Evolutionary conservation across 768 basidiomycete species (phyloP).

Genomic region (Fomitopsis serialis): DNA sequence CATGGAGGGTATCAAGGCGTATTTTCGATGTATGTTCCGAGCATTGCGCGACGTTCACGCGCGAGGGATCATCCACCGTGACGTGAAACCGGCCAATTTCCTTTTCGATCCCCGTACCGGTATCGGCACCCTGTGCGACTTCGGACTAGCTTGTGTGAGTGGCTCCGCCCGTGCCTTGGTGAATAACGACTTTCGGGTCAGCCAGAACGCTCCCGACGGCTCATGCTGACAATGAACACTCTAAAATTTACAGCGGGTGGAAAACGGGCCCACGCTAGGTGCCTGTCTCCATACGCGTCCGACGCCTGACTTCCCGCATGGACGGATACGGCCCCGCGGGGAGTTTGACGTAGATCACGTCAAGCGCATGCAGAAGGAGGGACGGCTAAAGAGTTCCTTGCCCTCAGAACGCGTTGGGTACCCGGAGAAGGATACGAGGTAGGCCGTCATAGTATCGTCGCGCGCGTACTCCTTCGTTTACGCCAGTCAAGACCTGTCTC

Average conservation of each 20-base stretch:
- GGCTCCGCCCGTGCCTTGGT: neutral
- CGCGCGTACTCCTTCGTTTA: constrained; percentile 2
- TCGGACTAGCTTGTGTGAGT: constrained; percentile 90
- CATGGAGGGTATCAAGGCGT: constrained; percentile 72
- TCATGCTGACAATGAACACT: neutral
- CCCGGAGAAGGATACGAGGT: constrained; percentile 72
- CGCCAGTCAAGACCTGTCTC: constrained; percentile 53
- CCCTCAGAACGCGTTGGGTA: constrained; percentile 73
- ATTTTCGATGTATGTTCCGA: constrained; percentile 88
- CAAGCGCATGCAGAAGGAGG: constrained; percentile 55
- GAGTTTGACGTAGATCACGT: constrained; percentile 45
- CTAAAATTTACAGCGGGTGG: constrained; percentile 44
- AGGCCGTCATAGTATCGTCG: neutral
- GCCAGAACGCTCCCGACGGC: too few species aligned
- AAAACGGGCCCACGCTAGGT: constrained; percentile 40
- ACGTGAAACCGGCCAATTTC: constrained; percentile 98
- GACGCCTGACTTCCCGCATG: constrained; percentile 61
- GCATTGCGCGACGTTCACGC: constrained; percentile 86
- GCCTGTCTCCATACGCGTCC: constrained; percentile 78
- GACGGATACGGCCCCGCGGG: constrained; percentile 40
- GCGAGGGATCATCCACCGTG: constrained; percentile 87
- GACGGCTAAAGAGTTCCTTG: constrained; percentile 45
- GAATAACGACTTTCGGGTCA: neutral
- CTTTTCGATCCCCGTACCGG: constrained; percentile 84
- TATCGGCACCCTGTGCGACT: constrained; percentile 86